Percentiles rank a stretch among this genome's conserved stretches.
phyloP scores from a whole-genome alignment of 2,329 filamentous ascomycete species.

The Cordyceps javanica region DNA sequence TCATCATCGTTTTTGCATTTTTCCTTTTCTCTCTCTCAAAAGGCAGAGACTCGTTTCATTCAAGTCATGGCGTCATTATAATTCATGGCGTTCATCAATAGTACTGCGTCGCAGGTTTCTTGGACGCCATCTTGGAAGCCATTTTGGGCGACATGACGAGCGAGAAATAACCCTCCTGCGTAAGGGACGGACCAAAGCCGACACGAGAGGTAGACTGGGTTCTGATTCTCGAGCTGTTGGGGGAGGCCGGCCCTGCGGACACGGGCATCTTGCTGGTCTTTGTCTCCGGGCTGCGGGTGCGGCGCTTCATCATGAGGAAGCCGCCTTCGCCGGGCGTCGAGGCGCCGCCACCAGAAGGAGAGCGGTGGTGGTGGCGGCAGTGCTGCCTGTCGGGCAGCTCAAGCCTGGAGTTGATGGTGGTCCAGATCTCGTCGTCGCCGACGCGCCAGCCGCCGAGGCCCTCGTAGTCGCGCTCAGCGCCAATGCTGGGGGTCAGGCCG shows the following conservation, averaged over 20 bases:
- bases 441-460: slow-evolving; percentile 54
- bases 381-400: slow-evolving; percentile 40
- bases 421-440: slow-evolving; percentile 42
- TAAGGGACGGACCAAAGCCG: slow-evolving; percentile 22
- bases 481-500: slow-evolving; percentile 40
- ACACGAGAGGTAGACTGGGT: slow-evolving; percentile 38
- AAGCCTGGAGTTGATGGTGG: slow-evolving; percentile 45
- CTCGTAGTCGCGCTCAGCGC: slow-evolving; percentile 51
- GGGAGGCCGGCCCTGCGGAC: slow-evolving; percentile 24
- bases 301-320: slow-evolving; percentile 39
- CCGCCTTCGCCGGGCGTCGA: slow-evolving; percentile 35
- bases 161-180: slow-evolving; percentile 39
- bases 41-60: too few species aligned
- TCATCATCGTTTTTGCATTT: neutral
- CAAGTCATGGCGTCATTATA: neutral
- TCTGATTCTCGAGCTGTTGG: slow-evolving; percentile 43
- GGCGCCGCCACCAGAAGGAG: slow-evolving; percentile 31
- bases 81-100: neutral
- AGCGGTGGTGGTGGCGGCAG: slow-evolving; percentile 36
- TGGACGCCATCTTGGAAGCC: slow-evolving; percentile 22
- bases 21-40: neutral
- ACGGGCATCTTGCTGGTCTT: slow-evolving; percentile 15
- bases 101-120: slow-evolving; percentile 19
- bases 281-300: slow-evolving; percentile 28
- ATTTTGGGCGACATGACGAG: slow-evolving; percentile 24